phyloP scores from a whole-genome alignment of 176 grass and related monocot genomes.

The Carex cristatella region DNA sequence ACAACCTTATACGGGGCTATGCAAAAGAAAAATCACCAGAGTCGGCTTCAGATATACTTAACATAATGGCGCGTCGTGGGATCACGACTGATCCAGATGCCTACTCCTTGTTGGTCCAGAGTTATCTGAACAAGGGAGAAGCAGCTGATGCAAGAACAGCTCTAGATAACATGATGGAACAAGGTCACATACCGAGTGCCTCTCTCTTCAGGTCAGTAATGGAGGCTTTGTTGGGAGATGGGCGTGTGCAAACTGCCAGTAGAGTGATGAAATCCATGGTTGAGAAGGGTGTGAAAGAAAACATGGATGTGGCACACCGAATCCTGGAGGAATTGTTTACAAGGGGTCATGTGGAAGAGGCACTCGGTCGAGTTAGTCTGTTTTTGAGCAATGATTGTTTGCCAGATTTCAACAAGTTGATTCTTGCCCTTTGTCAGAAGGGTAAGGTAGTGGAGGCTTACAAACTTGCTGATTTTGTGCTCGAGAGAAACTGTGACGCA shows the following conservation, averaged over 20 bases:
- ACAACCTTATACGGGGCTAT: conserved; percentile 73
- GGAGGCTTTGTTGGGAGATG: conserved; percentile 51
- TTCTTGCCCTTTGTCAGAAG: conserved; percentile 57
- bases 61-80: conserved; percentile 58
- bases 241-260: conserved; percentile 72
- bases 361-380: conserved; percentile 67
- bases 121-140: conserved; percentile 73
- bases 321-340: conserved; percentile 71
- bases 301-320: conserved; percentile 65
- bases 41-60: conserved; percentile 55
- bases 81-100: conserved; percentile 61
- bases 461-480: conserved; percentile 63
- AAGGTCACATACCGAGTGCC: conserved; percentile 67
- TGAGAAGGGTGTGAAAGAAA: conserved; percentile 77
- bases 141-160: conserved; percentile 65
- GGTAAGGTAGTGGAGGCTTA: conserved; percentile 69
- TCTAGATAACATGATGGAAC: conserved; percentile 89
- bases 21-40: conserved; percentile 70
- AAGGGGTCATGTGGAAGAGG: conserved; percentile 92
- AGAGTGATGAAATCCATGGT: conserved; percentile 96
- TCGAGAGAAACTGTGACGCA: conserved; percentile 70
- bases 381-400: conserved; percentile 57
- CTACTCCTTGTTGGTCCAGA: conserved; percentile 49
- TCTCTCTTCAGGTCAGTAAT: conserved; percentile 75
- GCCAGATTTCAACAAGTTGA: conserved; percentile 64